Evolutionary conservation across 2,329 filamentous ascomycete species (phyloP).

Genomic region (Rachicladosporium sp.): DNA sequence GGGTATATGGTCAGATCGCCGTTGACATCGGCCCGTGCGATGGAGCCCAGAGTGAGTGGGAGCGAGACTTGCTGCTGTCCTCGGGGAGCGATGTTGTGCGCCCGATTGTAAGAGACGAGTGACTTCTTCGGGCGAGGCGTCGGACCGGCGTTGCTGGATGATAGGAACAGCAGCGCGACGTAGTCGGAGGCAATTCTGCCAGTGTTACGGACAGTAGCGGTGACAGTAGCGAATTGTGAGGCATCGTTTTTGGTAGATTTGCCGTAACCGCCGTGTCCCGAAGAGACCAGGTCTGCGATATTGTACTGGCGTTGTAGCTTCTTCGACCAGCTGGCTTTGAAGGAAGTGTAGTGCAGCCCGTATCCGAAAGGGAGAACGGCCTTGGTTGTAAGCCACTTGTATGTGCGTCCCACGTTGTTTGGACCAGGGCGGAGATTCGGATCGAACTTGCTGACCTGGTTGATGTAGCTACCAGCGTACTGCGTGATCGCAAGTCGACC

Average conservation of each 20-base stretch:
- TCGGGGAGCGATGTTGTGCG: conserved; percentile 9
- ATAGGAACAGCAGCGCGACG: conserved; percentile 28
- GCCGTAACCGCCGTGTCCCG: conserved; percentile 13
- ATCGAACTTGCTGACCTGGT: conserved; percentile 10
- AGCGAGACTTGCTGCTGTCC: conserved; percentile 16
- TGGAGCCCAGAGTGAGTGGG: conserved; percentile 26
- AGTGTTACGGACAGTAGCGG: conserved; percentile 25
- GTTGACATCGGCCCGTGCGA: conserved; percentile 26
- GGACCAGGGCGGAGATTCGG: conserved; percentile 26
- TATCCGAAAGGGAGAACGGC: conserved; percentile 32
- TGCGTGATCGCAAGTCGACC: conserved; percentile 27
- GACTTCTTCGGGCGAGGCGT: conserved; percentile 31
- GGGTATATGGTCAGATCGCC: conserved; percentile 31
- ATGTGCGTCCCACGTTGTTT: conserved; percentile 29
- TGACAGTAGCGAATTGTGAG: conserved; percentile 18
- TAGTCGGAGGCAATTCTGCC: conserved; percentile 28
- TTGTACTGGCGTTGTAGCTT: conserved; percentile 16
- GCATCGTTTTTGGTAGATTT: conserved; percentile 6
- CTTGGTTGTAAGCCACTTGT: conserved; percentile 30
- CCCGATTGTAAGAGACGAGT: conserved; percentile 21
- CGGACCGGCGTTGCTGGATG: conserved; percentile 27
- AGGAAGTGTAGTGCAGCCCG: conserved; percentile 33
- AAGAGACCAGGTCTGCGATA: conserved; percentile 24
- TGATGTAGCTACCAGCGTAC: conserved; percentile 29
- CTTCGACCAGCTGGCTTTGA: conserved; percentile 14